Conservation (phyloP, 768 basidiomycete species). For the Lentinula boryana region DNA sequence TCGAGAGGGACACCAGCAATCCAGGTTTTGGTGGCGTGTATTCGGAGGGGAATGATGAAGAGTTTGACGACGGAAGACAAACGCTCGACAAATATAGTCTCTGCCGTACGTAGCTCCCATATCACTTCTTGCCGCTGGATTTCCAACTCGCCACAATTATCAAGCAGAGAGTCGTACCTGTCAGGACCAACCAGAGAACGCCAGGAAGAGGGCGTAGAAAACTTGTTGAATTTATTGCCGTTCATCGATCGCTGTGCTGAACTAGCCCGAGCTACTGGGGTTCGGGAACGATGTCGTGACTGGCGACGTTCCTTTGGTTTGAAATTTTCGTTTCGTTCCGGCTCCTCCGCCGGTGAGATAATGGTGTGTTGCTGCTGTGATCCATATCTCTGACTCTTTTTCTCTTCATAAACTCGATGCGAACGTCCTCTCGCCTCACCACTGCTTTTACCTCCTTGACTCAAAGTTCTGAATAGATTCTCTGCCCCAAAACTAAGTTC, state of each 20-base stretch:
- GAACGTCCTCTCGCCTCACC: constrained; percentile 4
- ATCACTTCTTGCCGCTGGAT: constrained; percentile 61
- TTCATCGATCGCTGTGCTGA: not conserved
- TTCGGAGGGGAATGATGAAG: constrained; percentile 75
- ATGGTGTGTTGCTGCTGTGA: not conserved
- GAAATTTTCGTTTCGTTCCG: not conserved
- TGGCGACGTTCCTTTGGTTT: not conserved
- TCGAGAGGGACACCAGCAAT: constrained; percentile 72
- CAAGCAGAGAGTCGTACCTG: constrained; percentile 28
- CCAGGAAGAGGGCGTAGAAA: constrained; percentile 18
- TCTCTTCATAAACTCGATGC: constrained; percentile 4
- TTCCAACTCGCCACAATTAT: constrained; percentile 42
- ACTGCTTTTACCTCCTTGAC: constrained; percentile 16
- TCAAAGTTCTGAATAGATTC: constrained; percentile 37
- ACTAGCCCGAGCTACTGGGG: not conserved
- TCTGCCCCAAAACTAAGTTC: constrained; percentile 38
- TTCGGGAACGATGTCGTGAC: constrained; percentile 1
- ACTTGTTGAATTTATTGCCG: not conserved
- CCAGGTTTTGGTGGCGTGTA: constrained; percentile 67
- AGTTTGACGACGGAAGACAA: constrained; percentile 61
- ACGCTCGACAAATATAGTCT: constrained; percentile 61
- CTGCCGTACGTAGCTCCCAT: constrained; percentile 62
- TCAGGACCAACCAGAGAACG: constrained; percentile 22
- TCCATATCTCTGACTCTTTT: constrained; percentile 1
- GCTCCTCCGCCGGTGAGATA: not conserved